phyloP scores from a whole-genome alignment of 225 moss, liverwort and hornwort species.

The Neckera pumila region DNA sequence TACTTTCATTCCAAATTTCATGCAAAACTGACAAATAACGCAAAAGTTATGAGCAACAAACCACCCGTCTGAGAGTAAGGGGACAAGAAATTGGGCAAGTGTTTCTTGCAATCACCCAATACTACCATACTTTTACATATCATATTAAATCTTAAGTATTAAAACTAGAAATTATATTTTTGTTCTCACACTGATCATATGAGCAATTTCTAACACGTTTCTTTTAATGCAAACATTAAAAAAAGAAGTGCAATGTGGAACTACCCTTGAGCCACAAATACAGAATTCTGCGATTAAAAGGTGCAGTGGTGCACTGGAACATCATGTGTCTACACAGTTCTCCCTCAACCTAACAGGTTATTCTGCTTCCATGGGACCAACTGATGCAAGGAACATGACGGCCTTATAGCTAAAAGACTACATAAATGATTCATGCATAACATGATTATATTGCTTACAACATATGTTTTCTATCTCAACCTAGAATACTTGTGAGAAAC shows the following conservation, averaged over 20 bases:
- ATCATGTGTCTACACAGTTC: neutral
- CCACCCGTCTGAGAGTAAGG: too few relatives aligned
- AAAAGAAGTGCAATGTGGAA: neutral
- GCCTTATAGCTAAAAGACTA: slow-evolving; percentile 11
- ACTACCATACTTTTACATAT: neutral
- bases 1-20: too few relatives aligned
- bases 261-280: neutral
- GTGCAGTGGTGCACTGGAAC: neutral
- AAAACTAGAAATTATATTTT: neutral
- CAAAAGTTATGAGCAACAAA: too few relatives aligned
- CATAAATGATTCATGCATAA: slow-evolving; percentile 5
- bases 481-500: neutral
- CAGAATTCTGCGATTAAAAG: neutral
- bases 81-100: too few relatives aligned
- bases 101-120: neutral
- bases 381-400: slow-evolving; percentile 2
- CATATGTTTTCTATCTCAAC: slow-evolving; percentile 6
- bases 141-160: neutral
- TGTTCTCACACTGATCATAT: neutral
- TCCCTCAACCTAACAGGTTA: neutral
- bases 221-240: neutral
- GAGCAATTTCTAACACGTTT: neutral
- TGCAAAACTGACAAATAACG: too few relatives aligned
- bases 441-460: neutral
- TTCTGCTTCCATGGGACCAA: neutral